A percentile compares a stretch with the other conserved stretches of the same genome.
Evolutionary conservation across 352 stramenopile species (phyloP).

Genomic region (Aphanomyces astaci): DNA sequence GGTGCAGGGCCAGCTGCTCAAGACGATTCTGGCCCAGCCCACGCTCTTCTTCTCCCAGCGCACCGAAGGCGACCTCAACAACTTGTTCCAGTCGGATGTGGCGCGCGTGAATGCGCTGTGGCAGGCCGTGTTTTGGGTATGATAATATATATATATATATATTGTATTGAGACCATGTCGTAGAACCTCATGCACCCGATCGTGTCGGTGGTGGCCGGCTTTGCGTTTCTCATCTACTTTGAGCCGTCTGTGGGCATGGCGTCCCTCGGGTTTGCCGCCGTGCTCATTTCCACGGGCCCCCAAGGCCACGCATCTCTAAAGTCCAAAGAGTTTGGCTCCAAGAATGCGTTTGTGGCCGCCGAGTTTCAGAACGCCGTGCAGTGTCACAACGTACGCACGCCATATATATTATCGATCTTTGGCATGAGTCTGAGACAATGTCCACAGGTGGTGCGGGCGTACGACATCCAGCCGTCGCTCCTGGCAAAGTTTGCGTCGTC

Average conservation of each 20-base stretch:
- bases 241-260: conserved; percentile 71
- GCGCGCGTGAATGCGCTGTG: conserved; percentile 76
- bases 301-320: conserved; percentile 67
- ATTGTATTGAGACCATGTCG: too few species aligned
- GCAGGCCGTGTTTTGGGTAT: conserved; percentile 77
- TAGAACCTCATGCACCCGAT: conserved; percentile 71
- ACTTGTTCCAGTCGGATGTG: conserved; percentile 78
- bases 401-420: background rate
- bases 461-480: conserved; percentile 73
- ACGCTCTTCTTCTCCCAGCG: conserved; percentile 78
- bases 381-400: conserved; percentile 47
- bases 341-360: conserved; percentile 78
- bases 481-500: conserved; percentile 64
- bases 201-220: conserved; percentile 69
- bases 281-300: conserved; percentile 68
- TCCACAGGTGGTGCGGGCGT: conserved; percentile 59
- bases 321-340: conserved; percentile 82
- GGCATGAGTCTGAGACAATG: background rate
- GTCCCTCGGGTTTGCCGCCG: conserved; percentile 69
- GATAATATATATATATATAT: too few species aligned
- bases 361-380: conserved; percentile 81
- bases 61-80: conserved; percentile 81
- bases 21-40: conserved; percentile 71
- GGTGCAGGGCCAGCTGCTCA: conserved; percentile 60
- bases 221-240: conserved; percentile 77